Conservation (phyloP, 2,329 filamentous ascomycete genomes). For the Neofusicoccum kwambonambiense region DNA sequence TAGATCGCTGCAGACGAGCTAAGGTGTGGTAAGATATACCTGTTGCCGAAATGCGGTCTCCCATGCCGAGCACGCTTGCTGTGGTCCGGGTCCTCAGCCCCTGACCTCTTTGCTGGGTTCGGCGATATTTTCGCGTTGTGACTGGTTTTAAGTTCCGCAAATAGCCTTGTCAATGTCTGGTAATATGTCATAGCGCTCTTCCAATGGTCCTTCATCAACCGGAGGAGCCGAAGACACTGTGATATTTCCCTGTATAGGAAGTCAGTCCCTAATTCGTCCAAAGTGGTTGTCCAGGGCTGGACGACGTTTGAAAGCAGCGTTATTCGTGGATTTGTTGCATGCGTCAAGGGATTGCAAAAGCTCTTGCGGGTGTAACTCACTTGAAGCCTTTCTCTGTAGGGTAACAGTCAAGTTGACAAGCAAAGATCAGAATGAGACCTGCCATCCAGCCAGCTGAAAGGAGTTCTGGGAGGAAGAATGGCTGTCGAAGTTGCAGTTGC, state of each 20-base stretch:
- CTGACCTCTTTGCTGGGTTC: neutral
- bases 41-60: neutral
- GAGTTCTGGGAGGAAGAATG: conserved; percentile 15
- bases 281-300: neutral
- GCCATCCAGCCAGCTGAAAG: conserved; percentile 18
- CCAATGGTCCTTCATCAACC: conserved; percentile 17
- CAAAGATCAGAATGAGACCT: conserved; percentile 15
- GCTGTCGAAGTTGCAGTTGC: conserved; percentile 16
- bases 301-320: too few relatives aligned
- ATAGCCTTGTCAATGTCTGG: conserved; percentile 6
- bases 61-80: neutral
- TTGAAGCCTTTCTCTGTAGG: conserved; percentile 3
- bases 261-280: neutral
- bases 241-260: neutral
- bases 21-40: neutral
- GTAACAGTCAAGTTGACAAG: conserved; percentile 11
- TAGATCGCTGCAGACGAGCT: neutral
- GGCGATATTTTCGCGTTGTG: neutral
- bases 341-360: too few relatives aligned
- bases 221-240: neutral
- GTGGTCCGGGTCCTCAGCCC: neutral
- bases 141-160: conserved; percentile 1
- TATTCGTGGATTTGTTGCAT: too few relatives aligned
- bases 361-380: neutral
- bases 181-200: conserved; percentile 17